phyloP scores from a whole-genome alignment of 2,329 filamentous ascomycete genomes.

The Chaetothyriales sp. region DNA sequence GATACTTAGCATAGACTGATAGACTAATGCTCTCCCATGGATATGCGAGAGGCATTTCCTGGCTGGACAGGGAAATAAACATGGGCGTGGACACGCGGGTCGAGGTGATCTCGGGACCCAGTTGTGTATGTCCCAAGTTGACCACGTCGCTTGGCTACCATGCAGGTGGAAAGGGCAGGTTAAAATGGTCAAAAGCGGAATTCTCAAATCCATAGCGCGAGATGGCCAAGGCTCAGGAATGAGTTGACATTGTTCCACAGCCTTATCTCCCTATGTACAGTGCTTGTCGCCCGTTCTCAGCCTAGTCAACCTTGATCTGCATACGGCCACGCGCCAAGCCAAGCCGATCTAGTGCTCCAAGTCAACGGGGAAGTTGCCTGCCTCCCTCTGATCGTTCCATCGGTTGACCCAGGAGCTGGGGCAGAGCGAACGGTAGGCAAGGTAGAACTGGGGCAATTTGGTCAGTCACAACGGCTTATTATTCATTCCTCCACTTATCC shows the following conservation, averaged over 20 bases:
- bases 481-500: background rate
- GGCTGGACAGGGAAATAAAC: background rate
- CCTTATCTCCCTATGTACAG: background rate
- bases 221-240: background rate
- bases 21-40: background rate
- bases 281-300: background rate
- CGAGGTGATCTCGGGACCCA: background rate
- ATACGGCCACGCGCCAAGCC: background rate
- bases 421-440: slow-evolving; percentile 95
- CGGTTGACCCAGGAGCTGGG: slow-evolving; percentile 83
- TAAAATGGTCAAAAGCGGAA: background rate
- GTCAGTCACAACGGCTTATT: background rate
- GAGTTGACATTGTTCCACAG: background rate
- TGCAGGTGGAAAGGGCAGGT: background rate
- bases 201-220: background rate
- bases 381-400: slow-evolving; percentile 88
- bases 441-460: slow-evolving; percentile 58
- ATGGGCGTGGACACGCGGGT: background rate
- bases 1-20: background rate
- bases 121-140: background rate
- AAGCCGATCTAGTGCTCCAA: slow-evolving; percentile 13
- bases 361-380: slow-evolving; percentile 40
- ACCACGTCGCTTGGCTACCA: background rate
- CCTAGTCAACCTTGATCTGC: background rate
- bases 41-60: background rate